Evolutionary conservation across 306 rosid species (phyloP).

Genomic region (Gastrolobium villosum): DNA sequence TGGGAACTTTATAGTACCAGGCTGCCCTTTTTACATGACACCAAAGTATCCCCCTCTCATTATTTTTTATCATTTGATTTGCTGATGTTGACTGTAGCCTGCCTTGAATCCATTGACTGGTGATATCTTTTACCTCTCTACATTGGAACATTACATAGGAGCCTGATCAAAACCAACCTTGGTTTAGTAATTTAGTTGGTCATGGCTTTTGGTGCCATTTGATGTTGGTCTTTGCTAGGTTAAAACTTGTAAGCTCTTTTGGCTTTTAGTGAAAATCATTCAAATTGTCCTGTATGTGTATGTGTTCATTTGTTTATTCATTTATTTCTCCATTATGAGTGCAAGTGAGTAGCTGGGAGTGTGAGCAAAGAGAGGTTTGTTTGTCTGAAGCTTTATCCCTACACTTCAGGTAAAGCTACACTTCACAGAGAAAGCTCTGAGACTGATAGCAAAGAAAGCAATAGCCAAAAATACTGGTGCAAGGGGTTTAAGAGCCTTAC

Average conservation of each 20-base stretch:
- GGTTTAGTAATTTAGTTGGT: not conserved
- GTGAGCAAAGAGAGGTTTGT: conserved; percentile 21
- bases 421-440: conserved; percentile 74
- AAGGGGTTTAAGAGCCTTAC: conserved; percentile 88
- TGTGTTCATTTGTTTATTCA: not conserved
- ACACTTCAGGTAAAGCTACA: conserved; percentile 84
- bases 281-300: not conserved
- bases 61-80: not conserved
- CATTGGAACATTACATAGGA: conserved; percentile 13
- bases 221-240: conserved; percentile 9
- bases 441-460: conserved; percentile 83
- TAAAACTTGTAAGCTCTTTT: conserved; percentile 16
- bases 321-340: not conserved
- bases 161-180: conserved; percentile 9
- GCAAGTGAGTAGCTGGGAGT: not conserved
- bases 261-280: conserved; percentile 1
- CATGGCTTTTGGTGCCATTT: not conserved
- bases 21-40: not conserved
- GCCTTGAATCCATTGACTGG: not conserved
- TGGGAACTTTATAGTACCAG: no score
- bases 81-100: not conserved
- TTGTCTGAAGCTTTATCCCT: conserved; percentile 33
- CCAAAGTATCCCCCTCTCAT: not conserved
- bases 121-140: not conserved
- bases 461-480: conserved; percentile 97